Evolutionary conservation across 257 asterid species (phyloP).

Genomic region (Solanum clarkiae): DNA sequence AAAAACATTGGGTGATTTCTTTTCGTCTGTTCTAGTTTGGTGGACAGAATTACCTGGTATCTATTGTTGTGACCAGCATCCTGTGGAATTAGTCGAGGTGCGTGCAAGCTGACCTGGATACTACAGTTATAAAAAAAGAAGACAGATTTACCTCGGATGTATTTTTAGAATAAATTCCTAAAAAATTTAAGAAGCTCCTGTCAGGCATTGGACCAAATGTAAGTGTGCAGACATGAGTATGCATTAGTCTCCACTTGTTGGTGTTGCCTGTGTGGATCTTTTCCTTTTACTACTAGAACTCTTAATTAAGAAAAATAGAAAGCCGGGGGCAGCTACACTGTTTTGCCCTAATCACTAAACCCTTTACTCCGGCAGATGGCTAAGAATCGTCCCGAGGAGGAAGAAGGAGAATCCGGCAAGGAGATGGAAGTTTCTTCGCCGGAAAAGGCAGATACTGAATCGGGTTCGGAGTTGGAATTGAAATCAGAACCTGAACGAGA

Average conservation of each 20-base stretch:
- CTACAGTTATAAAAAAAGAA: too few relatives aligned
- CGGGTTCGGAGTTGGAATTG: slow-evolving; percentile 20
- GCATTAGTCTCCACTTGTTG: neutral
- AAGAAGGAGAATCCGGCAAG: slow-evolving; percentile 20
- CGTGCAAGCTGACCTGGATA: too few relatives aligned
- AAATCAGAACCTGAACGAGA: slow-evolving; percentile 4
- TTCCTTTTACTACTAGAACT: neutral
- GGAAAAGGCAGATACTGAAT: slow-evolving; percentile 14
- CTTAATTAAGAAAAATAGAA: neutral
- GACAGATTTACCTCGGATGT: neutral
- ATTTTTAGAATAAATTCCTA: neutral
- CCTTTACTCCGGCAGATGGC: slow-evolving; percentile 9
- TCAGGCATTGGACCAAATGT: neutral
- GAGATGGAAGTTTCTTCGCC: slow-evolving; percentile 24
- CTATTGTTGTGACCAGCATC: too few relatives aligned
- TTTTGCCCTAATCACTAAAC: neutral
- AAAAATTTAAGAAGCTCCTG: neutral
- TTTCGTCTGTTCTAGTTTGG: too few relatives aligned
- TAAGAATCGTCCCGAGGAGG: slow-evolving; percentile 7
- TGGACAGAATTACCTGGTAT: too few relatives aligned
- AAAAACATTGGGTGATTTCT: too few relatives aligned
- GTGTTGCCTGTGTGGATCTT: neutral
- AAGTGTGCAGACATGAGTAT: neutral
- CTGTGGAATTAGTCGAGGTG: too few relatives aligned
- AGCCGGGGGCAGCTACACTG: neutral